phyloP scores from a whole-genome alignment of 495 filamentous ascomycete genomes.

The Geopyxis carbonaria region DNA sequence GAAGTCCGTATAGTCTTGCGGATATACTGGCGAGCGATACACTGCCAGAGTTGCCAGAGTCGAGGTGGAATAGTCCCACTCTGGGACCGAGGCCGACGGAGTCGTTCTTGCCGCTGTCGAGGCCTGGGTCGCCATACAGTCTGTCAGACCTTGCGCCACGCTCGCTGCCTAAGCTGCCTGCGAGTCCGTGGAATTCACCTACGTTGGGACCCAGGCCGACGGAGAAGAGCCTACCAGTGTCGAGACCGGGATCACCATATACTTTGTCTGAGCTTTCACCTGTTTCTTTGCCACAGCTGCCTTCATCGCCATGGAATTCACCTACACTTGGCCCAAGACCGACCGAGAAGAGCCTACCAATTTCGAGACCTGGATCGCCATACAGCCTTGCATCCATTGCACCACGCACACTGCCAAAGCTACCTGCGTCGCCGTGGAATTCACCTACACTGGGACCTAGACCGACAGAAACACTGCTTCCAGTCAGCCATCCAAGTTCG shows the following conservation, averaged over 20 bases:
- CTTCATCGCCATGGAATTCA: constrained; percentile 1
- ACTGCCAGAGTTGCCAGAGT: not conserved
- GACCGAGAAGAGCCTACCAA: not conserved
- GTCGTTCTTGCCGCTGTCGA: not conserved
- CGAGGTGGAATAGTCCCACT: constrained; percentile 2
- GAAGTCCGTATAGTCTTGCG: constrained; percentile 3
- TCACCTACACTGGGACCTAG: not conserved
- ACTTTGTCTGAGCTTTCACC: not conserved
- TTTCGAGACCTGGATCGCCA: not conserved
- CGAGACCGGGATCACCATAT: constrained; percentile 2
- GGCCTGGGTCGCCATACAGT: not conserved
- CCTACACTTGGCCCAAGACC: not conserved
- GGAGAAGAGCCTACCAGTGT: not conserved
- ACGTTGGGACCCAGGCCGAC: constrained; percentile 2
- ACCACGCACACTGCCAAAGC: not conserved
- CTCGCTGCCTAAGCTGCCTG: not conserved
- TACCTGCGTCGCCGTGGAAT: not conserved
- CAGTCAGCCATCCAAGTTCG: not conserved
- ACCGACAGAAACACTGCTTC: constrained; percentile 2
- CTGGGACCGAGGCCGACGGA: not conserved
- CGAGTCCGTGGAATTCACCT: constrained; percentile 5
- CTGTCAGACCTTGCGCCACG: not conserved
- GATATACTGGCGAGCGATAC: not conserved
- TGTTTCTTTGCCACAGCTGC: not conserved
- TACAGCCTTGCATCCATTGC: not conserved